Conservation (phyloP, 148 eudicot genomes). For the Nyssa sinensis region DNA sequence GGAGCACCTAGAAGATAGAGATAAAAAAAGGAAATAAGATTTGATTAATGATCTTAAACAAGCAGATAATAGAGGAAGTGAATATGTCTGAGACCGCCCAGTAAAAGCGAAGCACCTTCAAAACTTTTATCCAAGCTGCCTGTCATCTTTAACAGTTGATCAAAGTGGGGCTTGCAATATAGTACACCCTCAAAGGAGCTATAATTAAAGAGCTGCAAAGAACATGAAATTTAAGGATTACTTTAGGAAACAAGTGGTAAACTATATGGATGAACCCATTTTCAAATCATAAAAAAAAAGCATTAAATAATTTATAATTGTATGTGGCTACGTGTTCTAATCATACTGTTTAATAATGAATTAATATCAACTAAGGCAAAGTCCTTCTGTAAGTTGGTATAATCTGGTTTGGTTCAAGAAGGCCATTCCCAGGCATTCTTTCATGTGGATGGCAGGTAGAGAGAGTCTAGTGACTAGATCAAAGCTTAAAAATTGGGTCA, state of each 20-base stretch:
- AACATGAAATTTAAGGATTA: not conserved
- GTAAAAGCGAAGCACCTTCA: conserved; percentile 48
- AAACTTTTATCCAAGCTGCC: conserved; percentile 93
- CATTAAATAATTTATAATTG: no score
- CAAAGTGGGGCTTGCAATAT: conserved; percentile 90
- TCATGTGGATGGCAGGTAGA: no score
- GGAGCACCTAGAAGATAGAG: conserved; percentile 54
- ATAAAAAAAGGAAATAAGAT: not conserved
- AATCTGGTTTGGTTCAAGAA: no score
- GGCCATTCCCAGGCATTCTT: no score
- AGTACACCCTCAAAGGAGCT: conserved; percentile 86
- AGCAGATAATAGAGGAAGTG: not conserved
- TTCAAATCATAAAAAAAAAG: no score
- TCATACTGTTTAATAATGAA: no score
- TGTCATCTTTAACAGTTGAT: conserved; percentile 87
- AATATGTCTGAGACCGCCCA: not conserved
- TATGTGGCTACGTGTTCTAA: no score
- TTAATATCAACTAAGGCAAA: no score
- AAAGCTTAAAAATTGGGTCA: no score
- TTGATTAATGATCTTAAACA: not conserved
- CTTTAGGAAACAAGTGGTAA: not conserved
- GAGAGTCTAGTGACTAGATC: no score
- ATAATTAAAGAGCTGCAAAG: conserved; percentile 71
- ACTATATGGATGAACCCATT: not conserved
- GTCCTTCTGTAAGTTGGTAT: no score